phyloP scores from a whole-genome alignment of 179 eudicot species.

The Spergularia azorica region DNA sequence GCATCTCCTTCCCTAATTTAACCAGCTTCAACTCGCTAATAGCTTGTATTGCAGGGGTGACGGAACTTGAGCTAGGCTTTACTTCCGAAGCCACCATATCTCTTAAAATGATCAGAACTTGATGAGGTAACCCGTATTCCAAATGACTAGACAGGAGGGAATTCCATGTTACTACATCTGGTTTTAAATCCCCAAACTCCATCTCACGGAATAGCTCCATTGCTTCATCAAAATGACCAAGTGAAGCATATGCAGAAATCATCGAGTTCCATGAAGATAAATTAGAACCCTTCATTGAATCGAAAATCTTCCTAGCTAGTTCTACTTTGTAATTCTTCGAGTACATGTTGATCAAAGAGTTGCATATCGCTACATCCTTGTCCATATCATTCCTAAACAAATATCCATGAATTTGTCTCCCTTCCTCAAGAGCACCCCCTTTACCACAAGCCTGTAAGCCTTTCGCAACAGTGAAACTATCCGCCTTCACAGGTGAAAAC shows the following conservation, averaged over 20 bases:
- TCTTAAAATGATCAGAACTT: constrained; percentile 43
- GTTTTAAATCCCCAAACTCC: constrained; percentile 37
- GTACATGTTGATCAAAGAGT: constrained; percentile 54
- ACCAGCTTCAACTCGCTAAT: constrained; percentile 41
- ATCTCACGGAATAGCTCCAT: constrained; percentile 42
- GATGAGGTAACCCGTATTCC: constrained; percentile 39
- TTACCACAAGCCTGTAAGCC: constrained; percentile 62
- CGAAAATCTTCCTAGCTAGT: constrained; percentile 52
- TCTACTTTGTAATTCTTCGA: constrained; percentile 32
- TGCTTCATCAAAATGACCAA: constrained; percentile 47
- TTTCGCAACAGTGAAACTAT: constrained; percentile 44
- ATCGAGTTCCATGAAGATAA: constrained; percentile 65
- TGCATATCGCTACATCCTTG: constrained; percentile 43
- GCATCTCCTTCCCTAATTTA: constrained; percentile 49
- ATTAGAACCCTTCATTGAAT: constrained; percentile 40
- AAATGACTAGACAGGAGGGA: constrained; percentile 60
- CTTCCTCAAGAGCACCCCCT: constrained; percentile 42
- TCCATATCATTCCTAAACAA: constrained; percentile 38
- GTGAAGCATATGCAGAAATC: constrained; percentile 50
- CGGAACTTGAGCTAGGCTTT: constrained; percentile 49
- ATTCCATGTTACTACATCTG: constrained; percentile 64
- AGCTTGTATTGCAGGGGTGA: constrained; percentile 56
- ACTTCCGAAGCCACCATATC: constrained; percentile 40
- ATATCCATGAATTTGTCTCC: constrained; percentile 63
- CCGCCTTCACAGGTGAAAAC: constrained; percentile 44